Conservation (phyloP, 2,329 filamentous ascomycete species). For the Sphaerulina musiva region DNA sequence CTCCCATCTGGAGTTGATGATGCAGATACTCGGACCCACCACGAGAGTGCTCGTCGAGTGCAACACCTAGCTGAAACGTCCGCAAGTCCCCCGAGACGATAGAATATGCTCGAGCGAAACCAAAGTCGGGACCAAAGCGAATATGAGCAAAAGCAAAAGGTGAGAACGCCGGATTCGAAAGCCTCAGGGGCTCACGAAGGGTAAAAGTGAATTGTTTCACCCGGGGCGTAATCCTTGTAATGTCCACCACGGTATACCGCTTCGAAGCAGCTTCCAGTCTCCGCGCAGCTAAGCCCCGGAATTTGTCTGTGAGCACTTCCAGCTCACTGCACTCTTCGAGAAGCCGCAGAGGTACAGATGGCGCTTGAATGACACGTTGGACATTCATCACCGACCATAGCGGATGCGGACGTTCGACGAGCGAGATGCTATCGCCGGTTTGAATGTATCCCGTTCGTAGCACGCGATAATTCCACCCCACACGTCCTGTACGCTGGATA, state of each 20-base stretch:
- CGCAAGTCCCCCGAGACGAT: slow-evolving; percentile 48
- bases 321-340: slow-evolving; percentile 41
- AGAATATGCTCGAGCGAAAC: slow-evolving; percentile 52
- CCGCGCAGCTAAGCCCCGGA: slow-evolving; percentile 5
- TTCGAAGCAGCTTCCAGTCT: slow-evolving; percentile 35
- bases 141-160: slow-evolving; percentile 53
- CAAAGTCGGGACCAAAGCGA: slow-evolving; percentile 50
- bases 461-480: slow-evolving; percentile 17
- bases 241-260: slow-evolving; percentile 13
- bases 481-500: slow-evolving; percentile 12
- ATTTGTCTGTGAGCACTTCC: slow-evolving; percentile 13
- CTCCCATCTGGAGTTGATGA: slow-evolving; percentile 42
- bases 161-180: slow-evolving; percentile 30
- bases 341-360: slow-evolving; percentile 51
- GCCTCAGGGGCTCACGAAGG: not conserved
- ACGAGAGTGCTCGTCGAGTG: slow-evolving; percentile 49
- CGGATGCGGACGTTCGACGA: slow-evolving; percentile 52
- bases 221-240: slow-evolving; percentile 2
- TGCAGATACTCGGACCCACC: slow-evolving; percentile 59
- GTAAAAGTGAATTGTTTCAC: slow-evolving; percentile 12
- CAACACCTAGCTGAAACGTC: slow-evolving; percentile 53
- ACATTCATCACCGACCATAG: slow-evolving; percentile 58
- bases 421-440: slow-evolving; percentile 51
- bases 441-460: slow-evolving; percentile 42
- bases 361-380: slow-evolving; percentile 41